These are phyloP conservation scores for Leishmania braziliensis DNA, from an alignment of 208 protist genomes.

Conservation along the genomic window DNA sequence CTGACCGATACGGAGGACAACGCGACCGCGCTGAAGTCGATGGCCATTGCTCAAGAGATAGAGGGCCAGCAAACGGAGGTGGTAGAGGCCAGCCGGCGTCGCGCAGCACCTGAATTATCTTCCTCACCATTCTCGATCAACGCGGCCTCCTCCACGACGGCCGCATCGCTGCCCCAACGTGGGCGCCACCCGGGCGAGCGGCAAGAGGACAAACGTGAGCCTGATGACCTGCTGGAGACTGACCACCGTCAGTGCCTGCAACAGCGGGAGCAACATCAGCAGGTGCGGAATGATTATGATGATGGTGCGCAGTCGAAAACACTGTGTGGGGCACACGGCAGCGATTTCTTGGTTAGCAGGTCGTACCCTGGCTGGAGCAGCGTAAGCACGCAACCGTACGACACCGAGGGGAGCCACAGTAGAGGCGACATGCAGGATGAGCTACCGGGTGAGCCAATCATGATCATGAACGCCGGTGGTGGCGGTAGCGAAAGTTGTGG, in stretches of 20 bases:
- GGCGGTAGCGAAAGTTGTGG: background rate
- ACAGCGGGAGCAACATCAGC: background rate
- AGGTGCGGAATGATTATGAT: background rate
- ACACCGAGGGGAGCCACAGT: background rate
- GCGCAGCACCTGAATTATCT: background rate
- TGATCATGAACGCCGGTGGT: background rate
- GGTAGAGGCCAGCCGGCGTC: background rate
- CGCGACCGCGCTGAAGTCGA: background rate
- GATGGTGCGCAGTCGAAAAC: background rate
- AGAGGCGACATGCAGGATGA: background rate
- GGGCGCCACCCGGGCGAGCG: background rate
- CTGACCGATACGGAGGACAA: background rate
- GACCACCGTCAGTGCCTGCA: conserved; percentile 5
- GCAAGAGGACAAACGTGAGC: background rate
- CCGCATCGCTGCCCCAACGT: background rate
- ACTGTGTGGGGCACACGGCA: background rate
- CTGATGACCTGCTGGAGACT: background rate
- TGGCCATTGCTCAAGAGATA: background rate
- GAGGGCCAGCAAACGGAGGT: background rate
- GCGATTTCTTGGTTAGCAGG: background rate
- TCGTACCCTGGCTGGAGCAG: background rate
- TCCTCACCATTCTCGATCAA: background rate
- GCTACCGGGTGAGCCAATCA: background rate
- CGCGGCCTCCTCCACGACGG: background rate
- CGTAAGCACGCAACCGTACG: conserved; percentile 5